phyloP scores from a whole-genome alignment of 2,329 filamentous ascomycete species.

The Fusarium brevicatenulatum region DNA sequence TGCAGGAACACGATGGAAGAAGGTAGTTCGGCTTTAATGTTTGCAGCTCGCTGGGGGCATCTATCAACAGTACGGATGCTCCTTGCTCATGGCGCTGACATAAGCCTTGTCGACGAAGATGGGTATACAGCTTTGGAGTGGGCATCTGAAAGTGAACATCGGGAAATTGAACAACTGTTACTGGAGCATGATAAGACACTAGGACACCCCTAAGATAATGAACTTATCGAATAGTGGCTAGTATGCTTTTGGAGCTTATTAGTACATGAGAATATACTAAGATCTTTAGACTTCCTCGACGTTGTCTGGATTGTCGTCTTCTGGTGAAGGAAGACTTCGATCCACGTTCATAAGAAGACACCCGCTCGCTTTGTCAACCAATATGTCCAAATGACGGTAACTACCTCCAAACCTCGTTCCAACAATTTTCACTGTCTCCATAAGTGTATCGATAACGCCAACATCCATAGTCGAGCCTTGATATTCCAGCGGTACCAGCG shows the following conservation, averaged over 20 bases:
- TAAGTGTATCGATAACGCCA: slow-evolving; percentile 12
- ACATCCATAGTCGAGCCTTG: slow-evolving; percentile 3
- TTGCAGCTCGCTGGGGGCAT: no score
- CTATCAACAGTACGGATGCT: background rate
- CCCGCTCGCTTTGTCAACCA: slow-evolving; percentile 12
- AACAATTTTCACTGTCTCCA: slow-evolving; percentile 23
- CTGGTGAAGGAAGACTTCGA: background rate
- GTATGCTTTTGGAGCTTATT: no score
- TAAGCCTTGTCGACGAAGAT: accelerated
- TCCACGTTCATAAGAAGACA: slow-evolving; percentile 9
- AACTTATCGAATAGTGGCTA: no score
- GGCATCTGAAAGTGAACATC: accelerated
- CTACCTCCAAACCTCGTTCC: slow-evolving; percentile 8
- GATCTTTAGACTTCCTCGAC: background rate
- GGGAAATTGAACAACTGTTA: no score
- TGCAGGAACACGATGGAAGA: no score
- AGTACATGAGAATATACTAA: no score
- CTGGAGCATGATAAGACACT: no score
- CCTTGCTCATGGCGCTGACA: background rate
- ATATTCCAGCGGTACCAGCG: background rate
- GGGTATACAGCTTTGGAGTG: background rate
- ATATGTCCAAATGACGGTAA: slow-evolving; percentile 18
- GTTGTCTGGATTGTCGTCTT: accelerated
- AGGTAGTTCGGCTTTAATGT: no score
- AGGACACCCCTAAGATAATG: no score